phyloP scores from a whole-genome alignment of 768 basidiomycete genomes.

The Leccinellum albellum region DNA sequence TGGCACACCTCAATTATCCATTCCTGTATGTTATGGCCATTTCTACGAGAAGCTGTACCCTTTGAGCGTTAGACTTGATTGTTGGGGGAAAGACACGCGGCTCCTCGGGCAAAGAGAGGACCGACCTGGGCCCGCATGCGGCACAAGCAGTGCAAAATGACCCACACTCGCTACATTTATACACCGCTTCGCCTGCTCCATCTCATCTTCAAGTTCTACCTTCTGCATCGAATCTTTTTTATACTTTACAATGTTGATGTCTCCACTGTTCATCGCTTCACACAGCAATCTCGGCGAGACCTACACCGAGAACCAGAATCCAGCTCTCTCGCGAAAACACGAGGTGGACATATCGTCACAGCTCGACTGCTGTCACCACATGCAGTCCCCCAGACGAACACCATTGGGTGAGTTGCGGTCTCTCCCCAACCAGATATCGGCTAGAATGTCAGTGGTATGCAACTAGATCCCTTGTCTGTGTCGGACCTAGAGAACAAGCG shows the following conservation, averaged over 20 bases:
- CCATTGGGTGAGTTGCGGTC: slow-evolving; percentile 26
- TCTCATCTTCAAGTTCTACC: slow-evolving; percentile 9
- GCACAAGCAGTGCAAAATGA: slow-evolving; percentile 25
- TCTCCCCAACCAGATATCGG: not conserved
- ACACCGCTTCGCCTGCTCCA: slow-evolving; percentile 11
- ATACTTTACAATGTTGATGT: slow-evolving; percentile 22
- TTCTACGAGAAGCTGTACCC: slow-evolving; percentile 6
- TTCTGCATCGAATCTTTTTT: slow-evolving; percentile 1
- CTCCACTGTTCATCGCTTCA: slow-evolving; percentile 3
- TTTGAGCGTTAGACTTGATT: not conserved
- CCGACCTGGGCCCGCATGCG: slow-evolving; percentile 14
- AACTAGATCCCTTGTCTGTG: slow-evolving; percentile 26
- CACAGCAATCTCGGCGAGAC: not conserved
- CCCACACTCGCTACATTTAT: slow-evolving; percentile 26
- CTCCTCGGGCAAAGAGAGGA: slow-evolving; percentile 5
- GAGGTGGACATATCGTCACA: slow-evolving; percentile 11
- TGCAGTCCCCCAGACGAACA: slow-evolving; percentile 8
- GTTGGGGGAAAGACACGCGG: not conserved
- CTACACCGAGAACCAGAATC: slow-evolving; percentile 11
- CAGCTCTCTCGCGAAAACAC: slow-evolving; percentile 19
- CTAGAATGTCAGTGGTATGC: slow-evolving; percentile 2
- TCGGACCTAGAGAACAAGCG: slow-evolving; percentile 21
- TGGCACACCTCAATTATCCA: slow-evolving; percentile 1
- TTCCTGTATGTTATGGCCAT: slow-evolving; percentile 9
- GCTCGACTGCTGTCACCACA: slow-evolving; percentile 21